Percentiles rank a stretch among this genome's conserved stretches.
phyloP scores from a whole-genome alignment of 2,329 filamentous ascomycete genomes.

The Fusarium neocosmosporiellum region DNA sequence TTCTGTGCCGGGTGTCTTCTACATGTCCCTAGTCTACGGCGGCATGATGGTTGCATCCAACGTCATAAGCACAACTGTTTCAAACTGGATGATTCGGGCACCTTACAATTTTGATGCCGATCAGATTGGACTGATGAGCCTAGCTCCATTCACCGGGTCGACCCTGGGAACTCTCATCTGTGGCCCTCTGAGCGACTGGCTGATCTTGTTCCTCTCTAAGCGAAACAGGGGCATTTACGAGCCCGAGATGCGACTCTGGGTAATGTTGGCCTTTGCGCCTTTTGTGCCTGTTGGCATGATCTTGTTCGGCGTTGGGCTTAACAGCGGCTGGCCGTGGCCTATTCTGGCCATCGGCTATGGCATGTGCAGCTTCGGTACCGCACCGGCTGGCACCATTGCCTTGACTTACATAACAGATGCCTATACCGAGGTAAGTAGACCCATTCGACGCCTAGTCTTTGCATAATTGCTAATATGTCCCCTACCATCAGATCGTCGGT shows the following conservation, averaged over 20 bases:
- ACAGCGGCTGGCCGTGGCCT: slow-evolving; percentile 3
- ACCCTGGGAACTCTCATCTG: slow-evolving; percentile 51
- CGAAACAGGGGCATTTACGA: slow-evolving; percentile 55
- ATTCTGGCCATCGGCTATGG: neutral
- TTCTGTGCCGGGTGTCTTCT: slow-evolving; percentile 4
- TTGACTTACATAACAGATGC: slow-evolving; percentile 8
- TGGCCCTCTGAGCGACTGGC: slow-evolving; percentile 51
- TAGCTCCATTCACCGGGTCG: slow-evolving; percentile 49
- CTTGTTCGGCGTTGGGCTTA: slow-evolving; percentile 1
- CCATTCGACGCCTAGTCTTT: neutral
- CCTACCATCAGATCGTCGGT: neutral
- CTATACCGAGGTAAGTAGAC: neutral
- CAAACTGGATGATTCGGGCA: slow-evolving; percentile 22
- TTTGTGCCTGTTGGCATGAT: slow-evolving; percentile 1
- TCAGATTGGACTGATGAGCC: slow-evolving; percentile 40
- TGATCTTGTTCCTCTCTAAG: slow-evolving; percentile 49
- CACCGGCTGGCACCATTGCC: neutral
- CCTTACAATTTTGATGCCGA: slow-evolving; percentile 45
- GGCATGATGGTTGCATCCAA: neutral
- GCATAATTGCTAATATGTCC: neutral
- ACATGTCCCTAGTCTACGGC: slow-evolving; percentile 2
- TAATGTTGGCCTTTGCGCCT: neutral
- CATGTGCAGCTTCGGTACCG: slow-evolving; percentile 3
- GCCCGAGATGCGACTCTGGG: slow-evolving; percentile 54
- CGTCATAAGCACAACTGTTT: neutral